A percentile compares a stretch with the other conserved stretches of the same genome.
Conservation (phyloP, 176 grass and related monocot genomes). For the Zea luxurians region DNA sequence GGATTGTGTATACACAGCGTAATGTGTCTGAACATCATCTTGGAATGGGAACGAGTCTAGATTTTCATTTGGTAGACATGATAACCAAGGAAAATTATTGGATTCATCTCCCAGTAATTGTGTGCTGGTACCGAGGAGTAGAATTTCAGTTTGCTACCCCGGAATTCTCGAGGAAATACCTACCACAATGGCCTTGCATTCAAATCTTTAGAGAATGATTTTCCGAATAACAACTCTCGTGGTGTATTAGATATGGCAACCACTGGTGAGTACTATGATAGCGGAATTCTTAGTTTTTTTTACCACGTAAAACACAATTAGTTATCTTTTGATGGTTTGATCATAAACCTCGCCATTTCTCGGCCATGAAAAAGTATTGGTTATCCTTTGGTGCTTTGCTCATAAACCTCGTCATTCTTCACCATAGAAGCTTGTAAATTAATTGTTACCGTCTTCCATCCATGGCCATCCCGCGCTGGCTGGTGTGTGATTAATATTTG, state of each 20-base stretch:
- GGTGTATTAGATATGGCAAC: conserved; percentile 40
- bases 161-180: conserved; percentile 48
- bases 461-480: no score
- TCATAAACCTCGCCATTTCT: no score
- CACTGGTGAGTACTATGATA: conserved; percentile 48
- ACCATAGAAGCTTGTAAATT: no score
- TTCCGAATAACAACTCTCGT: conserved; percentile 28
- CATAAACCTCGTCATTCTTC: no score
- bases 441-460: no score
- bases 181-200: conserved; percentile 52
- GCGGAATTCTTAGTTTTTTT: no score
- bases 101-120: conserved; percentile 52
- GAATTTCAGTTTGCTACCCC: conserved; percentile 46
- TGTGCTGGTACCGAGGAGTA: conserved; percentile 40
- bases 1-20: conserved; percentile 34
- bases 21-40: conserved; percentile 42
- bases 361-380: no score
- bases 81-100: conserved; percentile 50
- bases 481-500: no score
- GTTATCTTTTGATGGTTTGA: no score
- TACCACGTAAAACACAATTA: no score
- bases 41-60: conserved; percentile 57
- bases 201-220: conserved; percentile 45
- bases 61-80: conserved; percentile 93
- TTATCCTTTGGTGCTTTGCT: no score